Base-by-base conservation (phyloP, 306 rosid species). In the Psophocarpus tetragonolobus region DNA sequence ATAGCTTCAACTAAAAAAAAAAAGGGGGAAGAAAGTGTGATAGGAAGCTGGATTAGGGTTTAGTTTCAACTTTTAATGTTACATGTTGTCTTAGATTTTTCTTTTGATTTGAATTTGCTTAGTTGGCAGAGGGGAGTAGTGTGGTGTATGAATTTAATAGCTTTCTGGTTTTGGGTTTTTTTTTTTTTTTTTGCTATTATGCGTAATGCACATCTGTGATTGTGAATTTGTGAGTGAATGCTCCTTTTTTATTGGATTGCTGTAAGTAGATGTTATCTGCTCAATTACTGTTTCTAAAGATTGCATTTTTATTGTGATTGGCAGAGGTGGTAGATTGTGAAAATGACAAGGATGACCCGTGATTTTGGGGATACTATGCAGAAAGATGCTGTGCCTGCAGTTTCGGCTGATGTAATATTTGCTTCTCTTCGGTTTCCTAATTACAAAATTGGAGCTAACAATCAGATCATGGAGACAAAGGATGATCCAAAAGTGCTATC, bases 371-470 rank as follows among this genome's bases (percentile, higher is more conserved):
- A 88, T 56, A 84, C 92, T n/a, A 90, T 90, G 89, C 90, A 85
- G 81, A 91, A 79, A 44, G 93, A 86, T 60, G 87, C 86, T 13
- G 74, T 87, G 75, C 89, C 90, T 0, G 91, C 87, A 1, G 91
- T 93, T 27, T 90, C 98, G 5, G 96, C 96, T 8, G 97, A 90
- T 17, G 98, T 91, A 36, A 85, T 88, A 42, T 91, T 91, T 81
- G 86, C 91, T 39, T 88, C 98, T 15, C 88, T 85, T 73, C 96
- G 91, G 63, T 93, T 93, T 91, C 97, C 98, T 1, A 90, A 84
- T 87, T 93, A 91, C 84, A 91, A 78, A 82, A 76, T 93, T 54
- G 97, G 98, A 54, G 80, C 88, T 63, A 90, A 91, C 83, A 87
- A 87, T 87, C 98, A 91, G 91, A 87, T 90, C 67, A 58, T 88